These are phyloP conservation scores for Suillus discolor DNA, from an alignment of 768 basidiomycete species.

Conservation along the genomic window DNA sequence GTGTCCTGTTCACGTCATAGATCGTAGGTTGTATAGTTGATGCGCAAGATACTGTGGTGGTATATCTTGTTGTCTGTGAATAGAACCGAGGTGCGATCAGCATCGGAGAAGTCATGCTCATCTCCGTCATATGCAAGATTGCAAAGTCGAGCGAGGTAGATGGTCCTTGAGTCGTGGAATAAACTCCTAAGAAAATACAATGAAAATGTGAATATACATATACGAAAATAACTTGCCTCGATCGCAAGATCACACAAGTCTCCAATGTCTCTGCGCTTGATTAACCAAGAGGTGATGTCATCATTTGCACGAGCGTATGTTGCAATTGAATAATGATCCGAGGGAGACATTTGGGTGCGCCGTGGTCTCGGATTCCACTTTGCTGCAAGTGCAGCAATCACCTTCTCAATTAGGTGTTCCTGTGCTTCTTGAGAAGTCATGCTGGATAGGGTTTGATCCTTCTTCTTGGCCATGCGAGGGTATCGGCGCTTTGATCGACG, in stretches of 20 bases:
- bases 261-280: background rate
- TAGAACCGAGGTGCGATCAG: conserved; percentile 14
- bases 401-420: conserved; percentile 18
- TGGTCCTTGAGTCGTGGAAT: conserved; percentile 18
- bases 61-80: conserved; percentile 26
- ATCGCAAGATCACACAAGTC: conserved; percentile 28
- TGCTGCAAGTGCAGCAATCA: conserved; percentile 11
- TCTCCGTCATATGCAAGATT: conserved; percentile 16
- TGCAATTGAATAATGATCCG: conserved; percentile 24
- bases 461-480: conserved; percentile 36
- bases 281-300: conserved; percentile 17
- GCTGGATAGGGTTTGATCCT: conserved; percentile 8
- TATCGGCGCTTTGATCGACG: conserved; percentile 37
- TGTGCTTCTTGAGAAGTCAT: conserved; percentile 28
- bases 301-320: conserved; percentile 8
- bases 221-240: conserved; percentile 3
- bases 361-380: background rate
- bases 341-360: background rate
- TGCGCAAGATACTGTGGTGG: conserved; percentile 29
- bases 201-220: background rate
- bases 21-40: conserved; percentile 34
- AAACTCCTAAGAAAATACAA: conserved; percentile 30
- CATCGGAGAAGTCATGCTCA: conserved; percentile 20
- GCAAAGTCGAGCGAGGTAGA: conserved; percentile 7
- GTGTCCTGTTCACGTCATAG: conserved; percentile 19